Percentiles rank a stretch among this genome's conserved stretches.
phyloP scores from a whole-genome alignment of 768 basidiomycete genomes.

The Naganishia friedmannii region DNA sequence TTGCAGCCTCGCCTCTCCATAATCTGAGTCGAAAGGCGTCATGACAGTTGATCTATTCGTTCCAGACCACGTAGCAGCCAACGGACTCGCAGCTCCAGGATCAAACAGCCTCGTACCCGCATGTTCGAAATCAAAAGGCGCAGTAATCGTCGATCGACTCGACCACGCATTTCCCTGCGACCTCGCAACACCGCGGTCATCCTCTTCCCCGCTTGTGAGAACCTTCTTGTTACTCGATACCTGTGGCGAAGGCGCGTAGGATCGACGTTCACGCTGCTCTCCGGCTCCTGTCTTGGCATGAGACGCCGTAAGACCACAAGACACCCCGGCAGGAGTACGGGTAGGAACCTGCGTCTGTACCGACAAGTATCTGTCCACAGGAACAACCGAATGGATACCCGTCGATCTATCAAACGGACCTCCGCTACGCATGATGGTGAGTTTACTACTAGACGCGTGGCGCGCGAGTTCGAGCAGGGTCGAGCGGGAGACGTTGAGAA shows the following conservation, averaged over 20 bases:
- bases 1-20: too few relatives aligned
- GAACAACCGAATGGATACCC: neutral
- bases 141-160: too few relatives aligned
- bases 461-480: neutral
- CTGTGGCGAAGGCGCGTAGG: slow-evolving; percentile 3
- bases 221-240: neutral
- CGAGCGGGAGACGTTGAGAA: slow-evolving; percentile 9
- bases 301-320: too few relatives aligned
- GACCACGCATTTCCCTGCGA: neutral
- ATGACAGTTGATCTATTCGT: too few relatives aligned
- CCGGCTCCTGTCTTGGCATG: neutral
- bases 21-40: too few relatives aligned
- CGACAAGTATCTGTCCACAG: neutral
- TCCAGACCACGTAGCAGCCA: too few relatives aligned
- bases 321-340: too few relatives aligned
- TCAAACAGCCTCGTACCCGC: too few relatives aligned
- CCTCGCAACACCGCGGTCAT: neutral
- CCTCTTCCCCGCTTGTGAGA: neutral
- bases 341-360: slow-evolving; percentile 1
- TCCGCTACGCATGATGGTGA: slow-evolving; percentile 4
- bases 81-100: too few relatives aligned
- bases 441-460: neutral
- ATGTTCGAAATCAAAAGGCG: too few relatives aligned
- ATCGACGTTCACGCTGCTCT: neutral
- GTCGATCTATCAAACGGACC: slow-evolving; percentile 5